A percentile compares a stretch with the other conserved stretches of the same genome.
These are phyloP conservation scores for Mycena albidolilacea DNA, from an alignment of 768 basidiomycete species.

Conservation along the genomic window DNA sequence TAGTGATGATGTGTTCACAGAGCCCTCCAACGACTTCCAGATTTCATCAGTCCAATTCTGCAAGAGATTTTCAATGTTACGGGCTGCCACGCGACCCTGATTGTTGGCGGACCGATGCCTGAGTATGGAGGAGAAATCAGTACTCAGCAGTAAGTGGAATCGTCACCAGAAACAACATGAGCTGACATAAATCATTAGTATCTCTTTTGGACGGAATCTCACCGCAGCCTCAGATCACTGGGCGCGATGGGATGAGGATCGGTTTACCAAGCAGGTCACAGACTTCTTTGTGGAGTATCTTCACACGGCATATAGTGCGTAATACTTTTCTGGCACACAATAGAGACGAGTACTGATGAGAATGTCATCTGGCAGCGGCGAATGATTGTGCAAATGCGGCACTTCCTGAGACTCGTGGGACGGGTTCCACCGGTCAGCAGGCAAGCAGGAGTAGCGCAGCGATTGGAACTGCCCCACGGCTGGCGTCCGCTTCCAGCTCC, in stretches of 20 bases:
- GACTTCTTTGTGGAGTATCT: slow-evolving; percentile 22
- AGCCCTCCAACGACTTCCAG: neutral
- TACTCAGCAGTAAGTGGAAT: slow-evolving; percentile 11
- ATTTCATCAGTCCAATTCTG: slow-evolving; percentile 18
- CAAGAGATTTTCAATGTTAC: neutral
- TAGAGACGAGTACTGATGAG: slow-evolving; percentile 2
- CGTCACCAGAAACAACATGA: neutral
- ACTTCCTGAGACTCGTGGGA: neutral
- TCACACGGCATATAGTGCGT: slow-evolving; percentile 26
- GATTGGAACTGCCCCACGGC: neutral
- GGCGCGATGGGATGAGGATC: slow-evolving; percentile 11
- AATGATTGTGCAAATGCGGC: slow-evolving; percentile 23
- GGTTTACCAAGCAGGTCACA: slow-evolving; percentile 11
- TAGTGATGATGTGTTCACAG: neutral
- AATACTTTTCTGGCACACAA: neutral
- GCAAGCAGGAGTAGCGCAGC: slow-evolving; percentile 2
- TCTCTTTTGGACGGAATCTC: slow-evolving; percentile 12
- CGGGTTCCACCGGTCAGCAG: slow-evolving; percentile 1
- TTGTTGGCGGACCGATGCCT: slow-evolving; percentile 20
- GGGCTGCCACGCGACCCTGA: slow-evolving; percentile 16
- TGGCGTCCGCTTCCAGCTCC: no score
- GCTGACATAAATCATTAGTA: neutral
- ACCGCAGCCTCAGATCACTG: slow-evolving; percentile 14
- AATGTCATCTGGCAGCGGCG: slow-evolving; percentile 5
- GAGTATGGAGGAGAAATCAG: slow-evolving; percentile 14